phyloP scores from a whole-genome alignment of 2,329 filamentous ascomycete species.

The Cercospora janseana region DNA sequence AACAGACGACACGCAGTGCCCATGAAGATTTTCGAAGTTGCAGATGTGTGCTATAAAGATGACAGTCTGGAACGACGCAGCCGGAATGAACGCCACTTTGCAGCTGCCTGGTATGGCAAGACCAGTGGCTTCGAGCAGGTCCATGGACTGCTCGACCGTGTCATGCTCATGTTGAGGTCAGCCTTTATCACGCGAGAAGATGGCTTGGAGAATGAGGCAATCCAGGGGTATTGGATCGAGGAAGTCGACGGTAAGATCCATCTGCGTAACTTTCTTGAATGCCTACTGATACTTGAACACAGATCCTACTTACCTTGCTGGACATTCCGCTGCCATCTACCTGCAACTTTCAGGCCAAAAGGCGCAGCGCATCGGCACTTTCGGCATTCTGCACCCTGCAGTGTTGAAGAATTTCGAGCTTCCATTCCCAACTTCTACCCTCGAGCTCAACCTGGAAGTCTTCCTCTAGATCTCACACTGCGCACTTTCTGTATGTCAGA shows the following conservation, averaged over 20 bases:
- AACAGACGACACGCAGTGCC: conserved; percentile 87
- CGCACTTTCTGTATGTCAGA: not conserved
- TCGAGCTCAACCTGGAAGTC: conserved; percentile 92
- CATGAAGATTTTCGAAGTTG: conserved; percentile 88
- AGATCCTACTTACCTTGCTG: conserved; percentile 86
- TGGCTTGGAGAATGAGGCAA: conserved; percentile 54
- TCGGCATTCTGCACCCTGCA: conserved; percentile 89
- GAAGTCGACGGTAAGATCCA: conserved; percentile 66
- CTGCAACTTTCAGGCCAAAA: conserved; percentile 68
- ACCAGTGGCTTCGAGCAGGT: conserved; percentile 92
- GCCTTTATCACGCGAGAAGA: conserved; percentile 77
- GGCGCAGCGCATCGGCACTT: conserved; percentile 75
- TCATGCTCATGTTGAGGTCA: conserved; percentile 87
- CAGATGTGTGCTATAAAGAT: conserved; percentile 91
- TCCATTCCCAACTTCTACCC: conserved; percentile 85
- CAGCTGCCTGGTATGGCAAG: conserved; percentile 94
- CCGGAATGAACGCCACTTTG: conserved; percentile 91
- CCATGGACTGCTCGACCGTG: conserved; percentile 85
- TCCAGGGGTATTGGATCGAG: conserved; percentile 81
- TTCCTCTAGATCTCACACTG: conserved; percentile 64
- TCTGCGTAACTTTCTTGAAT: not conserved
- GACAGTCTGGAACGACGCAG: conserved; percentile 75
- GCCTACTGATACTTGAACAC: conserved; percentile 17
- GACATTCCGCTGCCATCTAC: conserved; percentile 82
- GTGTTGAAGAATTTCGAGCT: conserved; percentile 93